Evolutionary conservation across 768 basidiomycete species (phyloP), one percentile per base, ranked within the genome.

Genomic region (Ramaria rubella): DNA sequence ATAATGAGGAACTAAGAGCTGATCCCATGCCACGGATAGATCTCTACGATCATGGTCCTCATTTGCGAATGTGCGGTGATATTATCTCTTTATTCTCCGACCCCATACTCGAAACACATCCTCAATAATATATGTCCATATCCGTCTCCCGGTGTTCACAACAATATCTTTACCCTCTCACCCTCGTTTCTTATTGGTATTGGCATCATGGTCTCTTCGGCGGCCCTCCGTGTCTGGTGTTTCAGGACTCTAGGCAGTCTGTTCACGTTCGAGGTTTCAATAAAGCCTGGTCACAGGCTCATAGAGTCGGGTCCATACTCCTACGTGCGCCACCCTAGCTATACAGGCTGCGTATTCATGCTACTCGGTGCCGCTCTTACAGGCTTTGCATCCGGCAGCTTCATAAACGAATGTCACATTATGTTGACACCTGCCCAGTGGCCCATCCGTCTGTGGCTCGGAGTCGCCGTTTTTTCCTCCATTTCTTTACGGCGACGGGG

Each of bases 211-310:
- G 60, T 73, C 3, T 61, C 74, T 1, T 80, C 80, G 2, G 68
- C 74, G 57, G 70, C 74, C 65, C 73, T 81, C 60, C 79, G 81
- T 36, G 64, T 80, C 17, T 76, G 72, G 60, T 81, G 81, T 61
- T 82, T 79, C 74, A 69, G 66, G 54, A 72, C 77, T 23, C 77
- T 82, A 21, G 81, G 80, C 2, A 64, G 71, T 1, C 67, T 81
- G 55, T 83, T 83, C 70, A 82, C 81, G 0, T 82, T 81, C 64
- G 80, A 81, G 62, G 73, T 83, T 48, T 80, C 80, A 19, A 56
- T 74, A 17, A 63, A 63, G 1, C 63, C 62, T 21, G 55, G 65
- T 2, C 73, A 73, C 49, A 19, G 46, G 11, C 67, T 74, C 4
- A 51, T 74, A 24, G 72, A 66, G 1, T 55, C 62, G 1, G 73